Evolutionary conservation across 768 basidiomycete genomes (phyloP), one percentile per base, ranked within the genome.

Genomic region (Goffeauzyma gilvescens): DNA sequence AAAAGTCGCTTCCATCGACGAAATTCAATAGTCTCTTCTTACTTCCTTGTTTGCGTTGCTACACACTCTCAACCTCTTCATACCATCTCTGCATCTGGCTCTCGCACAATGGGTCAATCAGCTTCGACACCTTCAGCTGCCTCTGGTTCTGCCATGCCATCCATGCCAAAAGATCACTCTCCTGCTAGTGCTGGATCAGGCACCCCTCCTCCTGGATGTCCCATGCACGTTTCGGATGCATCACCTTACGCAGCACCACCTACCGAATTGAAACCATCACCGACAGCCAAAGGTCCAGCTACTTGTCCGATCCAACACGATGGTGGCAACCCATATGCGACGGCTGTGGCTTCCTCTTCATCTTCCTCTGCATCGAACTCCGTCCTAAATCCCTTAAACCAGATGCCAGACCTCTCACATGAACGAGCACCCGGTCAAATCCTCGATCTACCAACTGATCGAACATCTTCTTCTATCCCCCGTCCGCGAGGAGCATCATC

Each of bases 351-450:
- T 42, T 18, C 24, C 32, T 28, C 14, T 28, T 32, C 32, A 18
- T 31, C 28, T 5, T 38, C 17, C n/a, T n/a, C n/a, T n/a, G n/a
- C n/a, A n/a, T n/a, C 12, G 26, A 33, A n/a, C 23, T 54, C 45
- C 17, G 46, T 50, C 9, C 60, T 87, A 41, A 81, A 83, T 58
- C 73, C 74, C 0, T 64, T 70, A 38, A 96, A 93, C 66, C 77
- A 87, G 55, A 93, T 96, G 72, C 90, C 90, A 1, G 53, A 65
- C n/a, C 75, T 89, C 24, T 69, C 79, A 0, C 83, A 89, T 55
- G 65, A 68, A 0, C 76, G 73, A 1, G 68, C 76, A 1, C 69
- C 73, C 5, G 62, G 71, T 4, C 78, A 84, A 59, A 59, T 64
- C 2, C 49, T 68, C 1, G 65, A 68, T 28, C 71, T 96, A 15